Base-by-base conservation (phyloP, 116 monocot genomes). In the Iris pallida region DNA sequence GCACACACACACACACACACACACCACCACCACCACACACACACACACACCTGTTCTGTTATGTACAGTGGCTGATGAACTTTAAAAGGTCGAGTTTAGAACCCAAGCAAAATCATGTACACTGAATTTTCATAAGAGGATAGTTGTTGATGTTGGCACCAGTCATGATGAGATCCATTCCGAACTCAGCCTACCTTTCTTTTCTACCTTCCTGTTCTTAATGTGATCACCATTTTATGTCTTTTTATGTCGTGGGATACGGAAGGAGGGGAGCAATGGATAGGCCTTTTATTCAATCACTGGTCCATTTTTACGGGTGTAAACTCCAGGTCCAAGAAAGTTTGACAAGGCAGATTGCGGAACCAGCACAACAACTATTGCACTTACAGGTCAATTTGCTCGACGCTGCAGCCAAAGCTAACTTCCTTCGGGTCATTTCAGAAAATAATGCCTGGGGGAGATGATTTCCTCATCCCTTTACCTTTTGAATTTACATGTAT, bases 311-410 rank as follows among this genome's bases (percentile, higher is more conserved):
- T 63, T 90, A 84, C 47, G 80, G 86, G 0, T 86, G 85, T 77
- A 84, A 88, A 69, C 88, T 99, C 51, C 99, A 99, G 66, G 93
- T 99, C 45, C 99, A 99, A 63, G 99, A 99, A 58, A 88, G 93
- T 64, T 71, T 99, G 12, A 93, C 99, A 16, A 90, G 75, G 71
- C 99, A 99, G 76, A 83, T 99, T 56, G 93, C 8, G 86, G 93
- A 6, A 90, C 90, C 51, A 99, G 76, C 76, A 99, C 93, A 0
- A 93, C 90, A 4, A 99, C 99, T 12, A 82, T 90, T 45, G 88
- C 93, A 6, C 80, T 82, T 13, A 68, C 86, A 73, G 99, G 99
- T 43, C 82, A 59, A 17, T 99, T 99, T 78, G 75, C 82, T 11
- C 79, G 88, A 93, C 40, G 41, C 69, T 6, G 63, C 42, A 13